Percentiles rank a stretch among this genome's conserved stretches.
Conservation (phyloP, 768 basidiomycete genomes). For the Suillus brevipes region DNA sequence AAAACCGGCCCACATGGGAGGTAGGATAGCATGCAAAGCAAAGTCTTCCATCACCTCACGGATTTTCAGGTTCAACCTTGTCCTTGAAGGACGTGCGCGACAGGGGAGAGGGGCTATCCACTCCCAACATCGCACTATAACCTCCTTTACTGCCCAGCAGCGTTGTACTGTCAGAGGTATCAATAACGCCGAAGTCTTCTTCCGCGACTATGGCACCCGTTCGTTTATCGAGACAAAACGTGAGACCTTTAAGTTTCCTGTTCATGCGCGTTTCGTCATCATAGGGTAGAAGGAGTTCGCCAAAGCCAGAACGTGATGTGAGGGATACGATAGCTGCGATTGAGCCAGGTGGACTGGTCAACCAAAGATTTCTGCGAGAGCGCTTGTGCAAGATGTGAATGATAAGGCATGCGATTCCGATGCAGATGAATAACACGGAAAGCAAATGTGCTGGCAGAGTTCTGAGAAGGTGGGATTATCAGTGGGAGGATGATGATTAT, state of each 20-base stretch:
- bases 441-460: conserved; percentile 54
- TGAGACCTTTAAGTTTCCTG: conserved; percentile 49
- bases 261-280: conserved; percentile 48
- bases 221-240: conserved; percentile 54
- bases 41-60: neutral
- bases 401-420: conserved; percentile 48
- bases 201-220: conserved; percentile 66
- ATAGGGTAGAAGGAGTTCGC: conserved; percentile 59
- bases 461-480: conserved; percentile 33
- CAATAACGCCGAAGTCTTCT: conserved; percentile 32
- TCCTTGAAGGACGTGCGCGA: conserved; percentile 11
- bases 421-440: conserved; percentile 45
- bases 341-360: conserved; percentile 58
- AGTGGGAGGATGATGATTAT: neutral
- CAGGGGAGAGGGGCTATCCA: conserved; percentile 11
- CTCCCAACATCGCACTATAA: conserved; percentile 6
- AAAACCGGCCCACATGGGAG: neutral
- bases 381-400: conserved; percentile 49
- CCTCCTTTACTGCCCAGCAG: conserved; percentile 16
- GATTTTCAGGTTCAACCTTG: neutral
- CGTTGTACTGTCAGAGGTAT: conserved; percentile 15
- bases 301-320: conserved; percentile 62
- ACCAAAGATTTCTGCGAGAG: conserved; percentile 47
- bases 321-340: conserved; percentile 58
- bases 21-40: neutral